A percentile compares a stretch with the other conserved stretches of the same genome.
phyloP scores from a whole-genome alignment of 208 protist species.

The Leishmania turanica region DNA sequence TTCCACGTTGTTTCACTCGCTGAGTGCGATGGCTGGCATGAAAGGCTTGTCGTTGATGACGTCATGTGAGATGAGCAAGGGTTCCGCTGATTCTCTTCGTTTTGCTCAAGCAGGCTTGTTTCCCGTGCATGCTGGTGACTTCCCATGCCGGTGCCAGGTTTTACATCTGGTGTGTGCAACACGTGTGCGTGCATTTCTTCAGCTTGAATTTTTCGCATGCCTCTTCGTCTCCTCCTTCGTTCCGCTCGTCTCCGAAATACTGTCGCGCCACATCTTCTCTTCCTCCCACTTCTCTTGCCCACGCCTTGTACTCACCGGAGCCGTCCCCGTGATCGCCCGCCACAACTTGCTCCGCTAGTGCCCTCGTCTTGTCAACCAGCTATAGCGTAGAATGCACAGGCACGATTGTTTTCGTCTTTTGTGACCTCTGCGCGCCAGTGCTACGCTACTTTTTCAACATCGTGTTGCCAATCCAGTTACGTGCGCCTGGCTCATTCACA shows the following conservation, averaged over 20 bases:
- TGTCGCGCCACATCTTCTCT: neutral
- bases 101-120: neutral
- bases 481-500: neutral
- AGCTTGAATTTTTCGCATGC: neutral
- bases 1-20: neutral
- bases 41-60: neutral
- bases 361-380: neutral
- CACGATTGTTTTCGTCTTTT: neutral
- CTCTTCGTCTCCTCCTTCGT: neutral
- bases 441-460: too few species aligned
- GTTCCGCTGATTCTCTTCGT: neutral
- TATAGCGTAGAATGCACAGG: neutral
- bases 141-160: neutral
- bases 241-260: neutral
- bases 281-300: neutral
- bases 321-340: neutral
- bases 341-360: neutral
- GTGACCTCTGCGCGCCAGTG: neutral
- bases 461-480: neutral
- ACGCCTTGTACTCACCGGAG: neutral
- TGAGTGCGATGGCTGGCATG: neutral
- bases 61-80: neutral
- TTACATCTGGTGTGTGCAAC: neutral
- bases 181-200: neutral
- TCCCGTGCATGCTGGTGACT: neutral